Percentiles rank a stretch among this genome's conserved stretches.
Conservation (phyloP, 208 protist species). For the Zelonia costaricensis region DNA sequence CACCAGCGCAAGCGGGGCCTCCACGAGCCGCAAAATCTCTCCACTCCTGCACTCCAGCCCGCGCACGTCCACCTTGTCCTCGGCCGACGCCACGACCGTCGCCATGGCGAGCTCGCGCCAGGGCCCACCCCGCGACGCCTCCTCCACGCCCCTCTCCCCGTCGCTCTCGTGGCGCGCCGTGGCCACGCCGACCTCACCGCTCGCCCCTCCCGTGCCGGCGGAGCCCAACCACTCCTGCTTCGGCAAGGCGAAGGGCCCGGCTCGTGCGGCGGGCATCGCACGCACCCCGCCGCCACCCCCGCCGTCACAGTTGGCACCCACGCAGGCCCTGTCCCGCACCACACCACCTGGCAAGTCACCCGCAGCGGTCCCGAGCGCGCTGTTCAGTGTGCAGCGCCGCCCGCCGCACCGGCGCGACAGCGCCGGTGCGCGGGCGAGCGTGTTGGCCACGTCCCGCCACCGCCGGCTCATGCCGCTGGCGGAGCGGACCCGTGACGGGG, state of each 20-base stretch:
- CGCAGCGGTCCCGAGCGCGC: neutral
- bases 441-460: conserved; percentile 4
- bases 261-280: neutral
- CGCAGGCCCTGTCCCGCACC: neutral
- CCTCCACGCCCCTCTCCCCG: neutral
- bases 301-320: neutral
- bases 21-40: neutral
- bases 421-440: conserved; percentile 4
- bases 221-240: conserved; percentile 5
- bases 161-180: neutral
- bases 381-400: neutral
- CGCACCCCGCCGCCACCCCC: neutral
- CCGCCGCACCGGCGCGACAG: conserved; percentile 3
- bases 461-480: conserved; percentile 9
- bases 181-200: neutral
- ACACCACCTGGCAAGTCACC: neutral
- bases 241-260: neutral
- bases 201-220: neutral
- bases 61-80: no score
- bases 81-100: neutral
- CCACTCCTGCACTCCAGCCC: no score
- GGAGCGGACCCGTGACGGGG: no score
- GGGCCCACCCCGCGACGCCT: no score
- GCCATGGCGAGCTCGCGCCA: no score
- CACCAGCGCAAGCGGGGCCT: no score